Evolutionary conservation across 768 basidiomycete genomes (phyloP), one percentile per base, ranked within the genome.

Genomic region (Porphyrellus cyaneotinctus): DNA sequence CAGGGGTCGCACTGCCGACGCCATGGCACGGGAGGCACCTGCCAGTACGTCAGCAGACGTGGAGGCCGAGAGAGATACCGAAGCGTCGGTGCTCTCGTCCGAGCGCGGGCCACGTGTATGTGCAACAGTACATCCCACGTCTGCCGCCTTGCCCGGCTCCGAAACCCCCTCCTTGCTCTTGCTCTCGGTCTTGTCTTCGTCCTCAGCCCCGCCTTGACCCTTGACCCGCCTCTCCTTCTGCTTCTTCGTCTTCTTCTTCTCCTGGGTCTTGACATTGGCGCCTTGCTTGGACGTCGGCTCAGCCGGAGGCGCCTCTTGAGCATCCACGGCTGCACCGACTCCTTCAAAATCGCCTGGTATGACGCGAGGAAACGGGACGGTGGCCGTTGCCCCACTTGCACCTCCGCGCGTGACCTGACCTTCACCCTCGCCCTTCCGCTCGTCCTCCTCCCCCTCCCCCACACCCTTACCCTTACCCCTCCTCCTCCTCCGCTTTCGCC

Each of bases 181-280:
- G 8, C 31, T 33, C 13, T n/a, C n/a, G n/a, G n/a, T n/a, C n/a
- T 35, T 39, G 2, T 58, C 60, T 59, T 11, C 14, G 6, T 46
- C 39, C 12, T 12, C 23, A 6, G 18, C 43, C 2, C 4, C 24
- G 3, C 7, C 36, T 4, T 37, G 15, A 2, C 20, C 41, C 37
- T 31, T 36, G 13, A 22, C 28, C 20, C 39, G 31, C 15, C 28
- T 22, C 57, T 51, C n/a, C 42, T 48, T n/a, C 47, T 18, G n/a
- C 24, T 30, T 33, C 24, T 32, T 60, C 69, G 76, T 78, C 58
- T 69, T 72, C 67, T 77, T 79, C 67, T 75, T 75, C 69, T 76
- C 76, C 22, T 20, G 23, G 66, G 32, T 22, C 53, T 53, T 52
- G 31, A 13, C 31, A 17, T n/a, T 8, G 9, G 74, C 75, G 22